Evolutionary conservation across 2,329 filamentous ascomycete genomes (phyloP), one percentile per base, ranked within the genome.

Genomic region (Scedosporium boydii): DNA sequence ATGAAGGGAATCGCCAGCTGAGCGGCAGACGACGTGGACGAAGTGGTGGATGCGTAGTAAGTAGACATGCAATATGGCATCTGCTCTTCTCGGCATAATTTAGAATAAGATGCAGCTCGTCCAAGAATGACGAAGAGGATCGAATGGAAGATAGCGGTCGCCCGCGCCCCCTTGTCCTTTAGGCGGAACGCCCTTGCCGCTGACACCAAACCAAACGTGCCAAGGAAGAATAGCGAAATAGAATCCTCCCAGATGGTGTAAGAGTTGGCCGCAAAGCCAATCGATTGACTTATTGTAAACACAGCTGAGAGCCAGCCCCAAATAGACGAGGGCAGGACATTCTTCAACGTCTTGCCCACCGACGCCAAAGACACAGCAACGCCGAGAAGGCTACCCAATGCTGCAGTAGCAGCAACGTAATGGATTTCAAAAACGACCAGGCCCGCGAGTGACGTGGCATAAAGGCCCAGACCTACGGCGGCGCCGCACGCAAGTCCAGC

Each of bases 161-260:
- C 85, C 51, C 89, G 85, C 67, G 96, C 89, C 3, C 82, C 77
- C 26, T 82, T 76, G 42, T 82, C 80, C 60, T 86, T 82, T 66
- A 92, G 87, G 16, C 90, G 85, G 69, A 96, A 82, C 0, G 93
- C 93, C 2, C 88, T 87, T 12, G 91, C 75, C 12, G 89, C 83
- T 42, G 88, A 85, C n/a, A 88, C 80, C 6, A 92, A 74, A 34
- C 92, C 93, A 71, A 98, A 97, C 0, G 93, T 95, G 2, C 87
- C 86, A 63, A 97, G 84, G 76, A 98, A 93, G 77, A 96, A 96
- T 3, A 96, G 80, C 4, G 96, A 82, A 62, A 97, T 97, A 14
- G 91, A 90, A 70, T 99, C 95, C 76, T 99, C 95, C 93, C 95
- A 99, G 67, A 99, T 96, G 0, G 93, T 98, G 75, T 93, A 99